phyloP scores from a whole-genome alignment of 352 stramenopile genomes.

The Phytophthora pisi region DNA sequence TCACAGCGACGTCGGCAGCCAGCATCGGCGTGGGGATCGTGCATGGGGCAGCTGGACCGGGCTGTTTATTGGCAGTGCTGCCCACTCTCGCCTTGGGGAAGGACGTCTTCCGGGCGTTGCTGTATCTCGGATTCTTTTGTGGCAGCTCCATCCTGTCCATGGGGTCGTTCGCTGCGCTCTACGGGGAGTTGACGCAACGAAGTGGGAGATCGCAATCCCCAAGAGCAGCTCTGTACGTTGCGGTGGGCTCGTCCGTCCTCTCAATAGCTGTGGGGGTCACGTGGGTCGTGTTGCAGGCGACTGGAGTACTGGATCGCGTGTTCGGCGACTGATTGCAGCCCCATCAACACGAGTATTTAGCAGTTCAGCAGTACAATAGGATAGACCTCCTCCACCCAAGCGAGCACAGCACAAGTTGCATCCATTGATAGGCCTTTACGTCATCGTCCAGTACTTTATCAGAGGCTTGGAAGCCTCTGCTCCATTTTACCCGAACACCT shows the following conservation, averaged over 20 bases:
- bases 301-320: slow-evolving; percentile 63
- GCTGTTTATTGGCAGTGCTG: slow-evolving; percentile 82
- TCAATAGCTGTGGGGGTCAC: slow-evolving; percentile 67
- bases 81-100: slow-evolving; percentile 85
- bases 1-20: slow-evolving; percentile 19
- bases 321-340: slow-evolving; percentile 41
- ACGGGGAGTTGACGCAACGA: slow-evolving; percentile 68
- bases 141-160: slow-evolving; percentile 87
- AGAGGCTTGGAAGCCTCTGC: neutral
- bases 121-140: slow-evolving; percentile 91
- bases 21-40: slow-evolving; percentile 78
- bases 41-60: slow-evolving; percentile 86
- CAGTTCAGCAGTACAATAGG: no score
- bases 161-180: slow-evolving; percentile 84
- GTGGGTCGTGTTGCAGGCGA: slow-evolving; percentile 75
- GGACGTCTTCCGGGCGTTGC: slow-evolving; percentile 58
- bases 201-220: slow-evolving; percentile 24
- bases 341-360: no score
- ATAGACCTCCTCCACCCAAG: no score
- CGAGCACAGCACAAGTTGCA: no score
- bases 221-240: slow-evolving; percentile 56
- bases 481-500: slow-evolving; percentile 59
- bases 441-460: neutral
- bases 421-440: no score
- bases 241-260: slow-evolving; percentile 51